Evolutionary conservation across 352 stramenopile genomes (phyloP).

Genomic region (Phytophthora syringae): DNA sequence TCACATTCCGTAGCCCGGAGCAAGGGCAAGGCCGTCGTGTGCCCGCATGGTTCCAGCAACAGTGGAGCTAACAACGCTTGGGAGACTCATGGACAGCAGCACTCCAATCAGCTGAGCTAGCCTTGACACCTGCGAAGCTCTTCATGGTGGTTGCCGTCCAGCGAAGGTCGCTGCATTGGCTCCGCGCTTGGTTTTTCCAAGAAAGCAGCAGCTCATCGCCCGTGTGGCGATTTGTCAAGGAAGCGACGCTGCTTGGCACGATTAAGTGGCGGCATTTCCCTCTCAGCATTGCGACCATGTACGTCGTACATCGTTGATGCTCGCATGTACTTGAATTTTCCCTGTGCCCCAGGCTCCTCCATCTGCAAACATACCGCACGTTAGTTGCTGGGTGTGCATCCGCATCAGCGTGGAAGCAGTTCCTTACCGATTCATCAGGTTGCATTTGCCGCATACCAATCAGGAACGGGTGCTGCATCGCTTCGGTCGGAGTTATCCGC

Average conservation of each 20-base stretch:
- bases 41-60: constrained; percentile 3
- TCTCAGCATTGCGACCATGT: constrained; percentile 39
- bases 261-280: constrained; percentile 43
- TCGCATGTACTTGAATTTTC: constrained; percentile 60
- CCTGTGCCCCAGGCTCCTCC: constrained; percentile 38
- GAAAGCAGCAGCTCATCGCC: constrained; percentile 37
- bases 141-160: constrained; percentile 2
- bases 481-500: constrained; percentile 92
- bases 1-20: neutral
- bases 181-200: constrained; percentile 17
- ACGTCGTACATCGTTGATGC: constrained; percentile 49
- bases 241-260: constrained; percentile 57
- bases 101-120: neutral
- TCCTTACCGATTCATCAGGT: constrained; percentile 35
- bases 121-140: neutral
- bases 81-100: neutral
- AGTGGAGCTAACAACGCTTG: neutral
- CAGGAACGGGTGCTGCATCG: constrained; percentile 95
- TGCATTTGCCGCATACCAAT: constrained; percentile 44
- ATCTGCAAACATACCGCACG: constrained; percentile 7
- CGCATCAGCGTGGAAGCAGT: neutral
- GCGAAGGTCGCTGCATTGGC: constrained; percentile 1
- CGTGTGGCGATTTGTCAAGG: constrained; percentile 43
- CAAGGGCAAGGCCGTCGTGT: neutral
- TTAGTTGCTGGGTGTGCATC: neutral